These are phyloP conservation scores for Ogataea polymorpha DNA, from an alignment of 805 yeast species.

Conservation along the genomic window DNA sequence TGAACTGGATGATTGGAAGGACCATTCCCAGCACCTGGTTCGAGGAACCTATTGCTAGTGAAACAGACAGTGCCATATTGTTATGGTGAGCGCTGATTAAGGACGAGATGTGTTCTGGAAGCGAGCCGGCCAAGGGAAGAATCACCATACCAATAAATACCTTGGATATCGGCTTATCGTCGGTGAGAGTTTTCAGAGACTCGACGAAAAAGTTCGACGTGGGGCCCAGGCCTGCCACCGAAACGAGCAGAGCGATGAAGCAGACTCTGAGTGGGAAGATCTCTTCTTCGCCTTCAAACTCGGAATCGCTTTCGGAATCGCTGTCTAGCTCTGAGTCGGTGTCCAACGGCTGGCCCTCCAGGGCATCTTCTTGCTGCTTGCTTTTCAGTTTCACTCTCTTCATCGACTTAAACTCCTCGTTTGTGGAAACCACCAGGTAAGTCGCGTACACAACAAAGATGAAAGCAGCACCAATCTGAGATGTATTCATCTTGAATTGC, in stretches of 20 bases:
- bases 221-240: slow-evolving; percentile 17
- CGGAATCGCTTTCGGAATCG: slow-evolving; percentile 10
- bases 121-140: slow-evolving; percentile 16
- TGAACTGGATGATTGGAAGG: slow-evolving; percentile 17
- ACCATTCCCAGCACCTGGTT: slow-evolving; percentile 19
- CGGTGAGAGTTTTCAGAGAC: slow-evolving; percentile 14
- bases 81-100: slow-evolving; percentile 17
- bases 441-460: slow-evolving; percentile 11
- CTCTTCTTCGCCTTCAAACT: slow-evolving; percentile 8
- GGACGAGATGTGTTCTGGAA: slow-evolving; percentile 17
- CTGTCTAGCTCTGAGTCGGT: slow-evolving; percentile 8
- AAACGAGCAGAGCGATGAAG: slow-evolving; percentile 10
- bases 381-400: slow-evolving; percentile 10
- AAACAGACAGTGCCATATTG: slow-evolving; percentile 17
- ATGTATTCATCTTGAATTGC: slow-evolving; percentile 14
- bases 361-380: slow-evolving; percentile 3
- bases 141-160: slow-evolving; percentile 18
- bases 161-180: slow-evolving; percentile 16
- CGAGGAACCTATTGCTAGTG: slow-evolving; percentile 16
- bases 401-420: slow-evolving; percentile 16
- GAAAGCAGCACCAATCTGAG: slow-evolving; percentile 17
- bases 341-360: slow-evolving; percentile 4
- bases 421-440: slow-evolving; percentile 14
- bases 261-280: slow-evolving; percentile 14
- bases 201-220: slow-evolving; percentile 17